These are phyloP conservation scores for Mycena galericulata DNA, from an alignment of 768 basidiomycete genomes.

Conservation along the genomic window DNA sequence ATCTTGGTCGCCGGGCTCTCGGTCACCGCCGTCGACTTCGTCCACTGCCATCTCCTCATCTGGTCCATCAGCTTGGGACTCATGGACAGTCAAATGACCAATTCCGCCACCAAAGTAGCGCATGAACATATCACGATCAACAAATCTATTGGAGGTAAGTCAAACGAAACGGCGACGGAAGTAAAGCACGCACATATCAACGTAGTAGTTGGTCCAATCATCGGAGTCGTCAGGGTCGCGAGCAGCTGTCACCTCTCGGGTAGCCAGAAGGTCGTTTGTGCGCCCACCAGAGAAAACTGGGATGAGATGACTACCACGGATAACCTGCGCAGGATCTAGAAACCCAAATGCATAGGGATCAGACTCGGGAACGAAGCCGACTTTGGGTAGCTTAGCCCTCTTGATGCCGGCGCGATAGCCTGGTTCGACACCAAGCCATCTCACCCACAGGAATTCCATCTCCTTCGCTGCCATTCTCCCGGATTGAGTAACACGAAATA, in stretches of 20 bases:
- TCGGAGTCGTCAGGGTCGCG: conserved; percentile 30
- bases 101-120: not conserved
- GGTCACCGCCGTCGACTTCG: not conserved
- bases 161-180: too few relatives aligned
- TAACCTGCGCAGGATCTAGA: conserved; percentile 48
- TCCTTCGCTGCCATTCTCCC: not conserved
- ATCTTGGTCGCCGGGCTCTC: not conserved
- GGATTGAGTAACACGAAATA: conserved; percentile 28
- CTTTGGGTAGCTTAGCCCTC: conserved; percentile 37
- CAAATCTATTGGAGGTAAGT: not conserved
- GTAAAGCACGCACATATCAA: conserved; percentile 44
- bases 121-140: not conserved
- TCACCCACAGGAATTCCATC: conserved; percentile 46
- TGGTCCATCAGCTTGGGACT: not conserved
- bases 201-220: conserved; percentile 46
- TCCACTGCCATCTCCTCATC: not conserved
- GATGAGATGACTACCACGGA: conserved; percentile 49
- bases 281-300: conserved; percentile 42
- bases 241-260: conserved; percentile 30
- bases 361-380: conserved; percentile 42
- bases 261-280: conserved; percentile 28
- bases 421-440: conserved; percentile 37
- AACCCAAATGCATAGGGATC: conserved; percentile 50
- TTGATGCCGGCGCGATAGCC: conserved; percentile 33
- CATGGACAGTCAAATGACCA: not conserved